These are phyloP conservation scores for Phyllosticta citrichinensis DNA, from an alignment of 2,329 filamentous ascomycete genomes.

Conservation along the genomic window DNA sequence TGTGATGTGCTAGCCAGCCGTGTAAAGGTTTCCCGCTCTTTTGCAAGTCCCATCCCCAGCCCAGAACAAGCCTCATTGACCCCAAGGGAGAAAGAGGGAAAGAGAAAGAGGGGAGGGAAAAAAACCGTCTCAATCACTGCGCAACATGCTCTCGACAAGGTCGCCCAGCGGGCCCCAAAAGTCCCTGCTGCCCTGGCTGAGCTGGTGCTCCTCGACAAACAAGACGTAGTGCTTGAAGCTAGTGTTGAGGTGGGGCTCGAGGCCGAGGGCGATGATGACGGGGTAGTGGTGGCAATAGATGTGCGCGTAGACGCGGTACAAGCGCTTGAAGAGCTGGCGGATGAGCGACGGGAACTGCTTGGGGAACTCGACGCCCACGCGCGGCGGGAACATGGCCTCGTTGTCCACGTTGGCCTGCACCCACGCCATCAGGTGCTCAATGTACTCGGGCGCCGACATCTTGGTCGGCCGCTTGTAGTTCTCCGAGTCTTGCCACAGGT, in stretches of 20 bases:
- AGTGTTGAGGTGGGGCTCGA: conserved; percentile 96
- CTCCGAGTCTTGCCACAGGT: conserved; percentile 95
- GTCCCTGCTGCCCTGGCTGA: conserved; percentile 80
- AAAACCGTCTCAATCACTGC: conserved; percentile 56
- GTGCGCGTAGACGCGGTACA: conserved; percentile 96
- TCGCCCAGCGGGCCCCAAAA: conserved; percentile 96
- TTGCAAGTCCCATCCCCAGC: too few relatives aligned
- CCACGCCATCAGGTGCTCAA: conserved; percentile 96
- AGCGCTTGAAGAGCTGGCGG: conserved; percentile 98
- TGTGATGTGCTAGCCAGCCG: too few relatives aligned
- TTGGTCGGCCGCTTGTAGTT: conserved; percentile 94
- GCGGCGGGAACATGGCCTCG: conserved; percentile 86
- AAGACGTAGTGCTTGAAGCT: conserved; percentile 99
- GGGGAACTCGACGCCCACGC: conserved; percentile 90
- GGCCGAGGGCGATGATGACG: conserved; percentile 84
- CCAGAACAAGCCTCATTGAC: too few relatives aligned
- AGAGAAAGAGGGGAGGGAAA: not conserved
- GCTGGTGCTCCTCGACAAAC: conserved; percentile 91
- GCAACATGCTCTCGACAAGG: conserved; percentile 94
- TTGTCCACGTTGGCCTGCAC: conserved; percentile 94
- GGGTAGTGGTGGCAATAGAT: conserved; percentile 98
- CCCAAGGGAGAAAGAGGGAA: not conserved
- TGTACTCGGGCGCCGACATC: conserved; percentile 94
- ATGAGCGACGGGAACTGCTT: conserved; percentile 84
- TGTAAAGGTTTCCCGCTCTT: too few relatives aligned